Evolutionary conservation across 768 basidiomycete species (phyloP), one percentile per base, ranked within the genome.

Genomic region (Leccinum olivaceopallidum): DNA sequence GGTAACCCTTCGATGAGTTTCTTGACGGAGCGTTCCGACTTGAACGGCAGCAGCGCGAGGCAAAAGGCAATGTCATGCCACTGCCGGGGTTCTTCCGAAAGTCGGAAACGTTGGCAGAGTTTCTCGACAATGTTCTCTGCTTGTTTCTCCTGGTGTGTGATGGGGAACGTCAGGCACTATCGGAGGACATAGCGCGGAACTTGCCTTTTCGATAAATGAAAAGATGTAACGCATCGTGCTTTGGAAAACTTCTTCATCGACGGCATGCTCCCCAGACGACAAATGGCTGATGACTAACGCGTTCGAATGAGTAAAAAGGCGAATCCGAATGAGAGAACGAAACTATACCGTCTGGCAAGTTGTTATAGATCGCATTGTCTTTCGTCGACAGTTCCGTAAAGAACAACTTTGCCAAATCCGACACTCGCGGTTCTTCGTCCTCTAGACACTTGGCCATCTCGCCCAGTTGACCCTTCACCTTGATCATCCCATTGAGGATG

Each of bases 401-500:
- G 85, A 99, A 99, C 54, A 99, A 73, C 75, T 95, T 96, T n/a
- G 97, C 96, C 42, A 99, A 81, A 68, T 98, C 96, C 18, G 91
- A 85, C 60, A 99, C 90, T 14, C 96, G 77, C 51, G 81, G 81
- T 59, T 98, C 96, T 24, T 84, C 80, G 73, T 98, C 96, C 76
- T 98, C 95, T 7, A 98, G 77, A 71, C 97, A 98, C 75, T 99
- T 98, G n/a, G 96, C 97, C 96, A 99, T 98, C 81, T 99, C 97
- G 18, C 97, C 97, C 7, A 99, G 81, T 72, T 99, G 96, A 2
- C 97, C 97, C 76, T 99, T 98, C 66, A 98, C 95, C 76, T 98
- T 99, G 82, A 99, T 92, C 97, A 98, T 98, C 3, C 96, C 96
- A 68, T 98, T 98, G 62, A 99, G 77, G 70, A 98, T 98, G 61